A percentile compares a stretch with the other conserved stretches of the same genome.
phyloP scores from a whole-genome alignment of 768 basidiomycete genomes.

The Lactarius vividus region DNA sequence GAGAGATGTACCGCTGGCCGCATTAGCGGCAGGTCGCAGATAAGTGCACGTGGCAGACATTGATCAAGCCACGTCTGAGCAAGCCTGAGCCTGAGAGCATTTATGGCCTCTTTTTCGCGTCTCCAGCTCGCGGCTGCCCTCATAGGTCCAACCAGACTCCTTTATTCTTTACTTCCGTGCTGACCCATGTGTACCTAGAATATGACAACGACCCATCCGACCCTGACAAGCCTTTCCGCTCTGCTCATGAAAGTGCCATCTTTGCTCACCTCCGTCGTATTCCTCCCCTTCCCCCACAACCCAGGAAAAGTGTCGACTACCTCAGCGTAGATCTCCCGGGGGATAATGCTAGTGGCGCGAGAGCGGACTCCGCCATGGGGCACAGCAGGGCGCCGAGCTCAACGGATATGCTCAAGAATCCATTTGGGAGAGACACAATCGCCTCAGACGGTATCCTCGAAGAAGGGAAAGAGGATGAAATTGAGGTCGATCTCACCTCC shows the following conservation, averaged over 20 bases:
- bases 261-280: constrained; percentile 72
- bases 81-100: not conserved
- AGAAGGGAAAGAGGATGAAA: constrained; percentile 45
- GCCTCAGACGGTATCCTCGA: constrained; percentile 51
- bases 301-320: constrained; percentile 57
- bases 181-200: constrained; percentile 45
- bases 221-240: constrained; percentile 55
- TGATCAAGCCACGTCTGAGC: constrained; percentile 1
- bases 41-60: constrained; percentile 17
- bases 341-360: constrained; percentile 41
- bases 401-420: constrained; percentile 65
- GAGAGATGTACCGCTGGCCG: constrained; percentile 35
- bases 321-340: constrained; percentile 66
- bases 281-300: constrained; percentile 47
- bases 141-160: constrained; percentile 52
- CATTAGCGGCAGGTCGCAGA: not conserved
- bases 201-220: constrained; percentile 87
- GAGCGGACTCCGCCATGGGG: constrained; percentile 46
- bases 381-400: constrained; percentile 54
- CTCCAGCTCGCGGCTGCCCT: constrained; percentile 84
- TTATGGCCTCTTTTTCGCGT: constrained; percentile 63
- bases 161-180: constrained; percentile 3
- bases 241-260: constrained; percentile 81
- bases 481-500: constrained; percentile 78
- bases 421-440: constrained; percentile 64